Evolutionary conservation across 345 rosid species (phyloP).

Genomic region (Nasturtium officinale): DNA sequence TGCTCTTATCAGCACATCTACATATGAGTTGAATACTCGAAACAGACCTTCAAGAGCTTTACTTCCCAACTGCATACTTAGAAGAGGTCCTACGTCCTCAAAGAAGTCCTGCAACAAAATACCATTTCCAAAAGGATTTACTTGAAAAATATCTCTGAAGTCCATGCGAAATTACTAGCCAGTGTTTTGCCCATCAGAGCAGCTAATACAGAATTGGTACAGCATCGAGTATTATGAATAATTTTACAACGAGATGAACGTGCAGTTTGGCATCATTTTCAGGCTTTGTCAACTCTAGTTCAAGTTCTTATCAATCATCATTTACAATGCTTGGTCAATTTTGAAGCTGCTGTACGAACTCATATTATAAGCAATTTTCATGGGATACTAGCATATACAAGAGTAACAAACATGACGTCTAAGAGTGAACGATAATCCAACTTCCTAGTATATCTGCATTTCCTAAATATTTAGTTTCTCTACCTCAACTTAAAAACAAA

Average conservation of each 20-base stretch:
- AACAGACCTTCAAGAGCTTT: constrained; percentile 91
- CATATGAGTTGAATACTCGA: constrained; percentile 89
- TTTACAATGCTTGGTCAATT: constrained; percentile 13
- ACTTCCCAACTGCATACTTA: constrained; percentile 98
- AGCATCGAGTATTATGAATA: not conserved
- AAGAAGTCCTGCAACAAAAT: constrained; percentile 73
- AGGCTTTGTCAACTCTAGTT: constrained; percentile 11
- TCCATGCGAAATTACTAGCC: not conserved
- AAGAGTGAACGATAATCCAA: constrained; percentile 5
- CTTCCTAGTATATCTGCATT: constrained; percentile 20
- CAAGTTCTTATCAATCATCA: constrained; percentile 15
- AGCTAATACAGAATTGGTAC: not conserved
- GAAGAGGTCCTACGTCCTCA: constrained; percentile 96
- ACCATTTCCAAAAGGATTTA: constrained; percentile 10
- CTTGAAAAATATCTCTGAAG: constrained; percentile 27
- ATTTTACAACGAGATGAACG: not conserved
- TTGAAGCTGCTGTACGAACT: constrained; percentile 5
- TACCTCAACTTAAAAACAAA: constrained; percentile 3
- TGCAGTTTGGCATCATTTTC: constrained; percentile 10
- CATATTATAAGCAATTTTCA: not conserved
- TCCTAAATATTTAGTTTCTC: not conserved
- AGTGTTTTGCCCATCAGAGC: constrained; percentile 11
- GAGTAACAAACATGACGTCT: not conserved
- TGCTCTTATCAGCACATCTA: constrained; percentile 85
- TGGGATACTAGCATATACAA: constrained; percentile 1